A percentile compares a stretch with the other conserved stretches of the same genome.
phyloP scores from a whole-genome alignment of 495 filamentous ascomycete species.

The Glarea lozoyensis region DNA sequence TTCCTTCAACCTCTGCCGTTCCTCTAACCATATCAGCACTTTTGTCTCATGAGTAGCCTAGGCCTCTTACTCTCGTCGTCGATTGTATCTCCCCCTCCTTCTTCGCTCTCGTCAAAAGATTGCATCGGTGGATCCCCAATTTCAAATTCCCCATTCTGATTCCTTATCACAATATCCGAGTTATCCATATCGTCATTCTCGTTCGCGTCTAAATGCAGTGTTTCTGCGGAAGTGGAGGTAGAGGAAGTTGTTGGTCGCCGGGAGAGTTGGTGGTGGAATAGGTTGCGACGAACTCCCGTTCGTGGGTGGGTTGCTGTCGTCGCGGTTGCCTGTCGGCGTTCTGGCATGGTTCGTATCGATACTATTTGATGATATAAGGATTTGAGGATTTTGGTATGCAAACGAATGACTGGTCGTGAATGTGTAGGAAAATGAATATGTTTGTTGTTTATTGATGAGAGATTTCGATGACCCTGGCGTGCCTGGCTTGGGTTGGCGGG shows the following conservation, averaged over 20 bases:
- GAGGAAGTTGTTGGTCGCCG: conserved; percentile 52
- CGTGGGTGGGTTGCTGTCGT: conserved; percentile 6
- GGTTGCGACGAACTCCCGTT: conserved; percentile 49
- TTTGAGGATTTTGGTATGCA: too few species aligned
- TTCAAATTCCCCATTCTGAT: conserved; percentile 66
- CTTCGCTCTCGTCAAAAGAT: conserved; percentile 34
- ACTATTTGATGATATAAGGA: too few species aligned
- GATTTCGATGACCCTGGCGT: conserved; percentile 4
- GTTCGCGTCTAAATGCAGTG: conserved; percentile 20
- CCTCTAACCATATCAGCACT: conserved; percentile 23
- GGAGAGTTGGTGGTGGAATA: conserved; percentile 64
- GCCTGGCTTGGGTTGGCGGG: conserved; percentile 10
- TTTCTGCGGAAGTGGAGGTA: conserved; percentile 28
- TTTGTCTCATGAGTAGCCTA: neutral
- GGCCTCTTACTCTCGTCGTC: conserved; percentile 23
- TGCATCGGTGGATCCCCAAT: conserved; percentile 52
- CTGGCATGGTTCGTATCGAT: conserved; percentile 18
- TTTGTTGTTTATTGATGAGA: neutral
- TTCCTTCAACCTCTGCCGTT: conserved; percentile 40
- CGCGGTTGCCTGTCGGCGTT: conserved; percentile 12
- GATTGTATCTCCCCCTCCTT: conserved; percentile 32
- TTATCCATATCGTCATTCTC: conserved; percentile 36
- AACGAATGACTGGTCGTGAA: too few species aligned
- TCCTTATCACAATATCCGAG: conserved; percentile 65
- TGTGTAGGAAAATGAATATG: neutral